A percentile compares a stretch with the other conserved stretches of the same genome.
Evolutionary conservation across 169 alveolate species (phyloP).

Genomic region (Plasmodium chabaudi): DNA sequence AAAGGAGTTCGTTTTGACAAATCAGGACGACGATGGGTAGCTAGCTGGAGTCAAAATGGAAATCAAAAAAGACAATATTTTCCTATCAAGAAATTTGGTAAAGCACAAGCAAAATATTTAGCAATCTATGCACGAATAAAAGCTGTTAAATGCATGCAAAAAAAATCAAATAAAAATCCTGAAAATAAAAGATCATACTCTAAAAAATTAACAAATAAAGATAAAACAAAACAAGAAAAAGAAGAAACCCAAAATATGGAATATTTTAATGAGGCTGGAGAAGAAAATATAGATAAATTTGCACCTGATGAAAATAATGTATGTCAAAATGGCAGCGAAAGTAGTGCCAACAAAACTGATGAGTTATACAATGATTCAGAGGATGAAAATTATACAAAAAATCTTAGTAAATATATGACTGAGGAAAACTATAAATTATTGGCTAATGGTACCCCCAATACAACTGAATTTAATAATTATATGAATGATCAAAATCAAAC

Average conservation of each 20-base stretch:
- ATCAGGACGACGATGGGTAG: slow-evolving; percentile 88
- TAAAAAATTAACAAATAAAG: slow-evolving; percentile 20
- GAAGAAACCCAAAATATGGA: neutral
- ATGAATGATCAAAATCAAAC: too few relatives aligned
- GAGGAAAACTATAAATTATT: neutral
- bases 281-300: neutral
- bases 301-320: neutral
- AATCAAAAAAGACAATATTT: slow-evolving; percentile 86
- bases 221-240: slow-evolving; percentile 8
- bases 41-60: slow-evolving; percentile 89
- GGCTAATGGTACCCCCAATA: neutral
- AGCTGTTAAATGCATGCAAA: slow-evolving; percentile 79
- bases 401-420: neutral
- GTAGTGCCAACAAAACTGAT: neutral
- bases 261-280: neutral
- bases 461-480: neutral
- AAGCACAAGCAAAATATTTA: slow-evolving; percentile 82
- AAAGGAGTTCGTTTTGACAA: slow-evolving; percentile 87
- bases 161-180: slow-evolving; percentile 10
- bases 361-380: neutral
- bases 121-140: slow-evolving; percentile 86
- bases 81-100: slow-evolving; percentile 85
- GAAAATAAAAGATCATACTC: slow-evolving; percentile 10
- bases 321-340: neutral
- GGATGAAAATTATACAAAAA: neutral